Evolutionary conservation across 352 stramenopile species (phyloP), one percentile per base, ranked within the genome.

Genomic region (Globisporangium heterothallicum): DNA sequence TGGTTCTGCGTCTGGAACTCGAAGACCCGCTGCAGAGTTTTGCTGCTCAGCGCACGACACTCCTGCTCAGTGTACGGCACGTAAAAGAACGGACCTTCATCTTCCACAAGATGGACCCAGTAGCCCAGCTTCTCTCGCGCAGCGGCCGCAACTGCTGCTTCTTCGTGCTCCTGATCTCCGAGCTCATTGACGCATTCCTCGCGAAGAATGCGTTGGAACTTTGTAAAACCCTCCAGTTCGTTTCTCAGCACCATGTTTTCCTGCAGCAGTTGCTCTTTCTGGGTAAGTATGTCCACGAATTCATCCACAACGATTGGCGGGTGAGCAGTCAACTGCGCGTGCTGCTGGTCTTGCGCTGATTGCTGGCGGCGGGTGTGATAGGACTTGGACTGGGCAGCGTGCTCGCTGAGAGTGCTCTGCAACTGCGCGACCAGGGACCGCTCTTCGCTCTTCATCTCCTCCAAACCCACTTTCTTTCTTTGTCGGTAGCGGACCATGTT

Each of bases 401-500:
- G n/a, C n/a, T n/a, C n/a, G n/a, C n/a, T n/a, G 24, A 57, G 29
- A 18, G 42, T 51, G 38, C 7, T 32, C 24, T 73, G 61, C 24
- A 76, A 45, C 12, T 55, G 50, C 30, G 55, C 44, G n/a, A 69
- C 61, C n/a, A 76, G 64, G 22, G 56, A 52, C 18, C 58, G 51
- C 50, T 76, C 63, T 45, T 61, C 52, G 7, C 29, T 58, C 19
- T 58, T 56, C 58, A 76, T 64, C 41, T 76, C 64, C 6, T 61
- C 57, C 27, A 72, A 54, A 47, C 63, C 55, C 41, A 62, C 61
- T 50, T 76, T 76, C 64, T 76, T 76, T 58, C 73, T 76, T 36
- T 47, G 57, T 9, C 67, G 60, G 56, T 71, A 76, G 48, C 69
- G 68, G 34, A 76, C 62, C 67, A 76, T 76, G 52, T 76, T 76